Base-by-base conservation (phyloP, 2,329 filamentous ascomycete species). In the Aspergillus hortae region DNA sequence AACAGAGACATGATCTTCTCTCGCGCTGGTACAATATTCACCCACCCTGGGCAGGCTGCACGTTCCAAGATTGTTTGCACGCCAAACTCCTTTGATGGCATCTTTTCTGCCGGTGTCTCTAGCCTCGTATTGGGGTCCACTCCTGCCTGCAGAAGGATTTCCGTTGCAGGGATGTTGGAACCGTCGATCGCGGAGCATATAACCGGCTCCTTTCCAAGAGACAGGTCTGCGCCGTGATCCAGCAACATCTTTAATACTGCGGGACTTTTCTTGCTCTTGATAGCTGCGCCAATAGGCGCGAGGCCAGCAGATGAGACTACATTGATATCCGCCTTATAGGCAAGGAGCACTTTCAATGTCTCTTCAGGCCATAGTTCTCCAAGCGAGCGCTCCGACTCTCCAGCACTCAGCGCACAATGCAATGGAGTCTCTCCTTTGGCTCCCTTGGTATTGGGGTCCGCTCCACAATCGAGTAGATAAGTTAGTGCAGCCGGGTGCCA, bases 311-410 rank as follows among this genome's bases (percentile, higher is more conserved):
- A 12, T 33, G 43, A 45, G 14, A n/a, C 6, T 3, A 14, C 15
- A 33, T 52, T 42, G n/a, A 52, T 17, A 12, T 45, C 30, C 17
- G 32, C 50, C n/a, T 45, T 47, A 33, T 30, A 27, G 12, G 2
- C 17, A 4, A 50, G 4, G 19, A 53, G 19, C 1, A 25, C 38
- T 6, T 50, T 25, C 43, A 53, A 35, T 2, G 38, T 45, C n/a
- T 50, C 9, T 10, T 30, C 27, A 30, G 27, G 27, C 27, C 27
- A 30, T 6, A 30, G 27, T 11, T 30, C 27, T 30, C 27, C 27
- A 30, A 30, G 27, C 27, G 27, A 30, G 10, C 1, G 3, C 6
- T 30, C 27, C 10, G 27, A 30, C 27, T 30, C 27, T 32, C 49
- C 44, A 35, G 44, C 25, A 25, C 14, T n/a, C 36, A 27, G 41